These are phyloP conservation scores for Anisogramma anomala DNA, from an alignment of 2,329 filamentous ascomycete species.

Conservation along the genomic window DNA sequence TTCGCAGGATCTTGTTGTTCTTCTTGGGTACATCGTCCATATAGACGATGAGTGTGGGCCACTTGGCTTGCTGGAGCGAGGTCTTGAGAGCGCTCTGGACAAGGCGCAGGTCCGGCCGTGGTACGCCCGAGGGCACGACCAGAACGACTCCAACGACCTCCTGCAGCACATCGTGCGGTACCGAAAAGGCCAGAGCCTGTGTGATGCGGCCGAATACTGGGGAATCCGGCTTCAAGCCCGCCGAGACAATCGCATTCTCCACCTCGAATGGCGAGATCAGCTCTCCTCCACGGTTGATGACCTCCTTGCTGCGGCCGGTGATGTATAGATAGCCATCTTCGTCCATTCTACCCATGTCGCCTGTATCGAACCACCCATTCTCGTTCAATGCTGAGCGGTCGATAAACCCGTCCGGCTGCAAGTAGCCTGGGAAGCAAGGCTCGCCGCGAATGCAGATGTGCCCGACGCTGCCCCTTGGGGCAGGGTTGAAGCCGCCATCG, in stretches of 20 bases:
- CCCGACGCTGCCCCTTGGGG: slow-evolving; percentile 57
- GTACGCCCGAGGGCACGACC: slow-evolving; percentile 2
- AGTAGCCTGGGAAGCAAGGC: slow-evolving; percentile 75
- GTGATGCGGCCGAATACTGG: slow-evolving; percentile 2
- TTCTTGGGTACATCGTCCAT: slow-evolving; percentile 44
- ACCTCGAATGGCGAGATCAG: slow-evolving; percentile 84
- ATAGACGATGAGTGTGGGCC: slow-evolving; percentile 39
- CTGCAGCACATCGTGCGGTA: slow-evolving; percentile 10
- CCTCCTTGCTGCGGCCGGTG: slow-evolving; percentile 84
- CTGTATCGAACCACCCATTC: slow-evolving; percentile 75
- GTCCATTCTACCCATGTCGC: slow-evolving; percentile 74
- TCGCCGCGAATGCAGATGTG: slow-evolving; percentile 75
- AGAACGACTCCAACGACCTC: slow-evolving; percentile 12
- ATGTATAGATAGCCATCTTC: slow-evolving; percentile 73
- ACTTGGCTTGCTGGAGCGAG: slow-evolving; percentile 40
- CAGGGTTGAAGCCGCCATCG: slow-evolving; percentile 54
- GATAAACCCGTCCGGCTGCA: slow-evolving; percentile 63
- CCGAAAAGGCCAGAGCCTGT: slow-evolving; percentile 8
- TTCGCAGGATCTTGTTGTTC: slow-evolving; percentile 47
- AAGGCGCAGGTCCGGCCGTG: slow-evolving; percentile 29
- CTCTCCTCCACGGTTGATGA: slow-evolving; percentile 84
- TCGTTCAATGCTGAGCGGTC: slow-evolving; percentile 64
- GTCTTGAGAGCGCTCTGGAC: slow-evolving; percentile 36
- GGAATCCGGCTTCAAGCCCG: slow-evolving; percentile 5
- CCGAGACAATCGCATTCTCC: slow-evolving; percentile 46